A percentile compares a stretch with the other conserved stretches of the same genome.
Conservation (phyloP, 2,329 filamentous ascomycete species). For the Emergomyces orientalis region DNA sequence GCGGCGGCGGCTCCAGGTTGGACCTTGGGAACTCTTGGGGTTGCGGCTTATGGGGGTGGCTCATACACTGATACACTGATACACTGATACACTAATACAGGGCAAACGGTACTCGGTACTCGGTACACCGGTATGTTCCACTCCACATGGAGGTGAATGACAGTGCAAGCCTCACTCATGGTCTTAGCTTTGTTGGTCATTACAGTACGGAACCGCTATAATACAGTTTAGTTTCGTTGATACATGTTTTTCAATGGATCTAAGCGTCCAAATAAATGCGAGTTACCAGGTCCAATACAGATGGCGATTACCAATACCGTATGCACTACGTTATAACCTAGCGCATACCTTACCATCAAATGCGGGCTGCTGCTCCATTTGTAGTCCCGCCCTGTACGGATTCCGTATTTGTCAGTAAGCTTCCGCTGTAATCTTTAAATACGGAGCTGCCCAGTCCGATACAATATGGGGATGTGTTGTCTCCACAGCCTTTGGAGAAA, state of each 20-base stretch:
- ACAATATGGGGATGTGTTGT: not conserved
- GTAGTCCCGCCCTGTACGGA: not conserved
- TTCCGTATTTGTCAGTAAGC: not conserved
- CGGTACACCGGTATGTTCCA: not conserved
- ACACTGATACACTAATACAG: not conserved
- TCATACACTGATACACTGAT: not conserved
- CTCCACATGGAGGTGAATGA: not conserved
- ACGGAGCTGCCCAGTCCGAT: not conserved
- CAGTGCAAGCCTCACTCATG: no score
- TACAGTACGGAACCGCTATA: not conserved
- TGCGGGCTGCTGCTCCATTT: not conserved
- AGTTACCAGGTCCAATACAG: not conserved
- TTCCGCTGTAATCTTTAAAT: not conserved
- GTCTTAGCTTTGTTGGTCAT: not conserved
- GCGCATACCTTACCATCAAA: not conserved
- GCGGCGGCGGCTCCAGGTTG: constrained; percentile 3
- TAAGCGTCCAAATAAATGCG: no score
- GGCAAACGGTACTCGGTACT: no score
- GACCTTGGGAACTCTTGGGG: not conserved
- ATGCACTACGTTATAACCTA: not conserved
- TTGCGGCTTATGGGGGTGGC: constrained; percentile 1
- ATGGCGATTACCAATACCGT: not conserved
- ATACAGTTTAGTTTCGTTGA: not conserved
- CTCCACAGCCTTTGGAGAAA: not conserved
- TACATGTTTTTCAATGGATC: no score